Evolutionary conservation across 768 basidiomycete genomes (phyloP).

Genomic region (Russula earlei): DNA sequence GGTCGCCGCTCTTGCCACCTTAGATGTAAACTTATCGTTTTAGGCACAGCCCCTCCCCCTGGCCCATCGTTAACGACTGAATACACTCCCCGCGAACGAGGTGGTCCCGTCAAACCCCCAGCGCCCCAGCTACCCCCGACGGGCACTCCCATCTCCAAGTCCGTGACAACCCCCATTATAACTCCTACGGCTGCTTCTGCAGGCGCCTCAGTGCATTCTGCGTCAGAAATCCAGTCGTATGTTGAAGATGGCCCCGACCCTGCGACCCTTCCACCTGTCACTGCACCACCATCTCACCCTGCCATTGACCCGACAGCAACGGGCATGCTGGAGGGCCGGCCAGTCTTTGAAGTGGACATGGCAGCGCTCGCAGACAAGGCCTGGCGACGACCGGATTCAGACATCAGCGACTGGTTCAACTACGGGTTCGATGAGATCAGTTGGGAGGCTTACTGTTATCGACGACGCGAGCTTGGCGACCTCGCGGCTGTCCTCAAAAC

Average conservation of each 20-base stretch:
- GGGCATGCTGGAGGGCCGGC: conserved; percentile 63
- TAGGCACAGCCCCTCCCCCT: conserved; percentile 35
- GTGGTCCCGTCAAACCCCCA: conserved; percentile 33
- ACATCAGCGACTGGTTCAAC: conserved; percentile 97
- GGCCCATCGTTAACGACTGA: conserved; percentile 69
- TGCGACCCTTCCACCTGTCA: conserved; percentile 51
- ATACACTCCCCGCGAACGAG: conserved; percentile 66
- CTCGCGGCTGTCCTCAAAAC: conserved; percentile 71
- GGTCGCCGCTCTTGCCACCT: neutral
- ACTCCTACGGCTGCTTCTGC: conserved; percentile 9
- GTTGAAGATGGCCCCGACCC: conserved; percentile 51
- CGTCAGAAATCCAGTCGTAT: conserved; percentile 5
- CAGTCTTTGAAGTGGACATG: conserved; percentile 80
- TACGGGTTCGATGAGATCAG: conserved; percentile 97
- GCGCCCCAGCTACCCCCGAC: conserved; percentile 22
- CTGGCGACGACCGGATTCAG: conserved; percentile 87
- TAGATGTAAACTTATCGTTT: conserved; percentile 1
- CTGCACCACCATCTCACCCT: conserved; percentile 75
- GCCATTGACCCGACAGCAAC: conserved; percentile 56
- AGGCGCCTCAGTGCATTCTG: neutral
- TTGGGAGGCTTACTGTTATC: conserved; percentile 88
- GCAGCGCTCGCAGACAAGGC: conserved; percentile 68
- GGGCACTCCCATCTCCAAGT: conserved; percentile 16
- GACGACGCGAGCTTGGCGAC: conserved; percentile 73
- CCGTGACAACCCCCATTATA: conserved; percentile 8